phyloP scores from a whole-genome alignment of 306 rosid genomes.

The Dryas drummondii region DNA sequence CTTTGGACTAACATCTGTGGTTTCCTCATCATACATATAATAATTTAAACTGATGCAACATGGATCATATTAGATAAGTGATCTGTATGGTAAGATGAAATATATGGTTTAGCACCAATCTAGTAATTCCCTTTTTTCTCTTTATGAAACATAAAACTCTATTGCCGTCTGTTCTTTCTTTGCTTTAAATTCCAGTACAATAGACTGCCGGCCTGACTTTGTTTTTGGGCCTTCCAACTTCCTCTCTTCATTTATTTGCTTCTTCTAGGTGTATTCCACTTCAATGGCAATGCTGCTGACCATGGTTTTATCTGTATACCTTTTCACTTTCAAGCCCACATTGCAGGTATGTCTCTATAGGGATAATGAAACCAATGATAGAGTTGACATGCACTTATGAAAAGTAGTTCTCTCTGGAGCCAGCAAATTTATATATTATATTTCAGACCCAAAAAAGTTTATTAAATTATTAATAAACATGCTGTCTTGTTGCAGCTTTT shows the following conservation, averaged over 20 bases:
- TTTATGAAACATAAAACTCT: not conserved
- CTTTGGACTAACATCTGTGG: not conserved
- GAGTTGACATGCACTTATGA: not conserved
- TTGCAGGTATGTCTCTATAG: constrained; percentile 55
- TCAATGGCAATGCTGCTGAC: constrained; percentile 98
- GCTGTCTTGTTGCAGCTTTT: constrained; percentile 62
- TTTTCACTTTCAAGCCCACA: constrained; percentile 83
- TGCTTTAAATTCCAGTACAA: not conserved
- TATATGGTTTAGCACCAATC: constrained; percentile 1
- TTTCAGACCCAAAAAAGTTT: not conserved
- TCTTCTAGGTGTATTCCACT: constrained; percentile 76
- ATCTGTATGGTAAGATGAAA: not conserved
- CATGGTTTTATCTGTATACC: constrained; percentile 66
- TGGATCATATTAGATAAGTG: not conserved
- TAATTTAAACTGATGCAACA: not conserved
- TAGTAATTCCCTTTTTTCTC: not conserved
- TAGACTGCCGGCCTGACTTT: not conserved
- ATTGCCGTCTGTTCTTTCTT: not conserved
- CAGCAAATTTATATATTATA: not conserved
- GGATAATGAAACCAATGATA: no score
- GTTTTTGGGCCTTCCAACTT: not conserved
- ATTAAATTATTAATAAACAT: constrained; percentile 5
- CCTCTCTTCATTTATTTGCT: constrained; percentile 8
- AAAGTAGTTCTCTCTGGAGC: constrained; percentile 2
- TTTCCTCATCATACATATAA: not conserved